Evolutionary conservation across 1,284 basidiomycete species (phyloP).

Genomic region (Golubevia pallescens): DNA sequence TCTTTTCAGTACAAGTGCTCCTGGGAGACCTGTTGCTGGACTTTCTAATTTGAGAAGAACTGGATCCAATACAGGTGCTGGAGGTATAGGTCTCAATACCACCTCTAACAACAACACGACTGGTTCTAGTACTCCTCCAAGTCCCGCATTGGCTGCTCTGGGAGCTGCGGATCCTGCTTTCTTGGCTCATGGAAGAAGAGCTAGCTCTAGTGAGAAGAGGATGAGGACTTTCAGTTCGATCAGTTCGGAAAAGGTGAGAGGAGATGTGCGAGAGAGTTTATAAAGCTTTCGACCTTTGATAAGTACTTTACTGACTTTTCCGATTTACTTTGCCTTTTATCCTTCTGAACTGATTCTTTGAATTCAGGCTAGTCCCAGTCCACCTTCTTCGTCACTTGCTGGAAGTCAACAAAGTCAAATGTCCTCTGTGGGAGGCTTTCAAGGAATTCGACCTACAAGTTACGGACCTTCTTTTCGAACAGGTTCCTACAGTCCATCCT

Average conservation of each 20-base stretch:
- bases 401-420: too few species aligned
- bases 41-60: conserved; percentile 36
- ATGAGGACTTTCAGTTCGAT: conserved; percentile 19
- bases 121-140: conserved; percentile 16
- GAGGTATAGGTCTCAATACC: conserved; percentile 2
- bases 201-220: conserved; percentile 28
- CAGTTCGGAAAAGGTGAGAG: not conserved
- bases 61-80: not conserved
- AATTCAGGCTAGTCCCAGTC: too few species aligned
- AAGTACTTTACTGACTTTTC: not conserved
- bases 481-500: conserved; percentile 41
- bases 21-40: conserved; percentile 34
- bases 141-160: conserved; percentile 26
- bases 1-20: conserved; percentile 35
- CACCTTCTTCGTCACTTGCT: too few species aligned
- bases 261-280: not conserved
- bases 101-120: not conserved
- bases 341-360: too few species aligned
- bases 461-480: conserved; percentile 8
- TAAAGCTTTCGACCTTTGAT: not conserved
- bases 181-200: conserved; percentile 23
- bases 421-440: too few species aligned
- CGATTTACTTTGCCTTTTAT: too few species aligned
- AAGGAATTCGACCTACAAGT: too few species aligned
- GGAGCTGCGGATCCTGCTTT: conserved; percentile 34